phyloP scores from a whole-genome alignment of 2,329 filamentous ascomycete genomes.

The Acarospora socialis region DNA sequence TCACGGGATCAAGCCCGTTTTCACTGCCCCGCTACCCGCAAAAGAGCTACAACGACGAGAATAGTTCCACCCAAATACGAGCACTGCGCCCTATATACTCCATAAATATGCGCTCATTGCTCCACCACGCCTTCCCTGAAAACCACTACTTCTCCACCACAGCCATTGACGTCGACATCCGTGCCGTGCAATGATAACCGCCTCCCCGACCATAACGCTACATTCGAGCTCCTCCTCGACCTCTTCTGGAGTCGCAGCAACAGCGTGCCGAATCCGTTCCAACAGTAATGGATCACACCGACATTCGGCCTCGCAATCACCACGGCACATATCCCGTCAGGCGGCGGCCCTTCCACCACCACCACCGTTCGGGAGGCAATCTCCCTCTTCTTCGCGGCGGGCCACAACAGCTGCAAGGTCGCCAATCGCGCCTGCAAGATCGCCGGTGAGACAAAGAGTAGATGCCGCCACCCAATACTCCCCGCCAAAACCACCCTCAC shows the following conservation, averaged over 20 bases:
- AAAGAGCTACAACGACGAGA: too few species aligned
- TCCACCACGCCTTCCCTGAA: too few species aligned
- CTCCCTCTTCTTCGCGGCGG: constrained; percentile 8
- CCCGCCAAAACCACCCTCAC: constrained; percentile 33
- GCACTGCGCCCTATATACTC: too few species aligned
- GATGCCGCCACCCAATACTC: constrained; percentile 43
- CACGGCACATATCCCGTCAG: constrained; percentile 11
- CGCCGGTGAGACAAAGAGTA: constrained; percentile 25
- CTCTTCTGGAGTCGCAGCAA: too few species aligned
- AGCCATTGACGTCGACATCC: too few species aligned
- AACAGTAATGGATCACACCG: constrained; percentile 13
- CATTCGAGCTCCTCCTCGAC: constrained; percentile 11
- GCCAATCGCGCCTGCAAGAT: constrained; percentile 6
- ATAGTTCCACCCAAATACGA: too few species aligned
- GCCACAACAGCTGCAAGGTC: constrained; percentile 10
- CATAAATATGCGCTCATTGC: too few species aligned
- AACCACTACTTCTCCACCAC: too few species aligned
- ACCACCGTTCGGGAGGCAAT: too few species aligned
- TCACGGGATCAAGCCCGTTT: too few species aligned
- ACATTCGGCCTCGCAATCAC: constrained; percentile 10
- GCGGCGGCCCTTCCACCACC: constrained; percentile 12
- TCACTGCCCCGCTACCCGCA: too few species aligned
- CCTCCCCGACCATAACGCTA: constrained; percentile 13
- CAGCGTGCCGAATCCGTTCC: too few species aligned
- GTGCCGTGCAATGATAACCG: constrained; percentile 15